A percentile compares a stretch with the other conserved stretches of the same genome.
phyloP scores from a whole-genome alignment of 2,329 filamentous ascomycete species.

The Hortaea sp. region DNA sequence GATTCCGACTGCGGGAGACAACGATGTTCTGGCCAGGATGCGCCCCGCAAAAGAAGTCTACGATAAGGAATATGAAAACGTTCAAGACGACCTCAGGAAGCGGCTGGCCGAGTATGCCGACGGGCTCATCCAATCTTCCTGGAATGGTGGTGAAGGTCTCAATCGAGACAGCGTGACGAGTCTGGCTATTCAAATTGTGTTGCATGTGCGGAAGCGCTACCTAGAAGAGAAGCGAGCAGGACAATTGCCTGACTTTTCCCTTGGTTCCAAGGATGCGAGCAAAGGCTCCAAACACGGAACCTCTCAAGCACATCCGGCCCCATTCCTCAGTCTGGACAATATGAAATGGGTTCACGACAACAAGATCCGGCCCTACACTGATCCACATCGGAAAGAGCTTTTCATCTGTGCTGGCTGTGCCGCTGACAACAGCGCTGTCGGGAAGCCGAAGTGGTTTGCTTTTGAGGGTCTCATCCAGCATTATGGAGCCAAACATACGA shows the following conservation, averaged over 20 bases:
- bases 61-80: constrained; percentile 61
- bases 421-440: constrained; percentile 41
- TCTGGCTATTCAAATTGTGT: constrained; percentile 63
- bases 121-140: constrained; percentile 55
- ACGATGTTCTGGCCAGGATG: constrained; percentile 34
- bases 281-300: constrained; percentile 8
- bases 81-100: constrained; percentile 57
- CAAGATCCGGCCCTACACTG: constrained; percentile 62
- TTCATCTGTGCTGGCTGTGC: constrained; percentile 59
- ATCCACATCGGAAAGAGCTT: constrained; percentile 56
- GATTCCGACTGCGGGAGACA: constrained; percentile 36
- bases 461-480: constrained; percentile 76
- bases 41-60: constrained; percentile 48
- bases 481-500: constrained; percentile 73
- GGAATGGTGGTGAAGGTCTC: constrained; percentile 54
- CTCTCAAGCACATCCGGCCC: constrained; percentile 8
- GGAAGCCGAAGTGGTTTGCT: constrained; percentile 55
- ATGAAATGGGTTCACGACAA: constrained; percentile 80
- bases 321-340: constrained; percentile 60
- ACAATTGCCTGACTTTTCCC: constrained; percentile 6
- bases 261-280: constrained; percentile 1
- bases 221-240: constrained; percentile 23
- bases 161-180: constrained; percentile 53
- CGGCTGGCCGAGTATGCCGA: constrained; percentile 58
- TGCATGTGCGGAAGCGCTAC: constrained; percentile 47